Base-by-base conservation (phyloP, 768 basidiomycete species). In the Trametes cinnabarina region DNA sequence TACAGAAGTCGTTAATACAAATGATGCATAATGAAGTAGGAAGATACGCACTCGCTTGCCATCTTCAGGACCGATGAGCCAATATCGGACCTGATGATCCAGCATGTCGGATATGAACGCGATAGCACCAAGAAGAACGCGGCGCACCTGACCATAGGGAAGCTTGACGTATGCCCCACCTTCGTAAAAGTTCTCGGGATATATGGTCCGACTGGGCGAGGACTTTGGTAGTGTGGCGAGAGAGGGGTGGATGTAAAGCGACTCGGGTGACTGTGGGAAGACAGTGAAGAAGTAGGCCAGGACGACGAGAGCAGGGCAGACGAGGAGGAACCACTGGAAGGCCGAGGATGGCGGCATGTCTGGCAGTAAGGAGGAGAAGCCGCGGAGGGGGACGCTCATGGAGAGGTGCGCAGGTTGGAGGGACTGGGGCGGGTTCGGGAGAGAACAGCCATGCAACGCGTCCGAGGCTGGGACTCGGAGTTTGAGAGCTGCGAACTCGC, bases 31-130 rank as follows among this genome's bases (percentile, higher is more conserved):
- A n/a, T 10, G 51, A 34, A 23, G 3, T 2, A 20, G n/a, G 25
- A 41, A 7, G 19, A 19, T 7, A 19, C 40, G 78, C 50, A 89
- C 88, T 75, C 85, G 85, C 51, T 77, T 76, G 17, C 89, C 89
- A 12, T 79, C 71, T 62, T 83, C 82, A 20, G 88, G 88, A 3
- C 90, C 90, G 26, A 87, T 66, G 39, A 92, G 67, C 88, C 90
- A 92, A 70, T 91, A 92, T 63, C 87, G 79, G 19, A 85, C 80
- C 86, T 88, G 65, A 26, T 52, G n/a, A 12, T 6, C 30, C 42
- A 34, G 39, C 42, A 20, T n/a, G 46, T 34, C 37, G 41, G 55
- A 55, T 34, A 60, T 51, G 46, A 55, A 57, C 23, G 42, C 22
- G 60, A 34, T 23, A 48, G 47, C 14, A 20, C 3, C 14, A 4